Base-by-base conservation (phyloP, 2,329 filamentous ascomycete species). In the Sclerotinia glacialis region DNA sequence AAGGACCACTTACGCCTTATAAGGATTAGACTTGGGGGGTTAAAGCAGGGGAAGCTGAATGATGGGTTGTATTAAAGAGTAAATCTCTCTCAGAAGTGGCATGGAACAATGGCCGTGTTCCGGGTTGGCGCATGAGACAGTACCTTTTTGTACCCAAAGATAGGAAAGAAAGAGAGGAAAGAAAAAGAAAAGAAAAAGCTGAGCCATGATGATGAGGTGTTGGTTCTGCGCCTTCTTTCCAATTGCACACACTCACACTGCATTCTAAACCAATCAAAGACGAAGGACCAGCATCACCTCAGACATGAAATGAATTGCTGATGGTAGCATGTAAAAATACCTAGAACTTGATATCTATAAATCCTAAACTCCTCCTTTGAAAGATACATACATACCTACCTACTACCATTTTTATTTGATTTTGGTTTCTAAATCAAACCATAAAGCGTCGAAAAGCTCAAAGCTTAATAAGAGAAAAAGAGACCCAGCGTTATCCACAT, bases 61-160 rank as follows among this genome's bases (percentile, higher is more conserved):
- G 58, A 60, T 60, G 21, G 21, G 56, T 28, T 47, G 56, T 16
- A 59, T 46, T 47, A 47, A 37, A 34, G 34, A 49, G 44, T 21
- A 37, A 60, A 49, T 60, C 56, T 60, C 42, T 23, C 26, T 60
- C 26, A 60, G 42, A 60, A 23, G 40, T 46, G 26, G 26, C 40
- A 59, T 59, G 55, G 56, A 60, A 47, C 28, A 34, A 46, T 60
- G 44, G 58, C 58, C 58, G 58, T 60, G 44, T 60, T 60, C 58
- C 58, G 58, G 44, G 58, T 60, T 60, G 58, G 58, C 58, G 58
- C 58, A 60, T 60, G 42, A 49, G 28, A 60, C 23, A 44, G 56
- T 60, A 23, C 23, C 14, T 21, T 5, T 5, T 23, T 18, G 40
- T 21, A 44, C 23, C 37, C n/a, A 58, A 44, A 58, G 23, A 44